Conservation (phyloP, 768 basidiomycete genomes). For the Asterophora lycoperdoides region DNA sequence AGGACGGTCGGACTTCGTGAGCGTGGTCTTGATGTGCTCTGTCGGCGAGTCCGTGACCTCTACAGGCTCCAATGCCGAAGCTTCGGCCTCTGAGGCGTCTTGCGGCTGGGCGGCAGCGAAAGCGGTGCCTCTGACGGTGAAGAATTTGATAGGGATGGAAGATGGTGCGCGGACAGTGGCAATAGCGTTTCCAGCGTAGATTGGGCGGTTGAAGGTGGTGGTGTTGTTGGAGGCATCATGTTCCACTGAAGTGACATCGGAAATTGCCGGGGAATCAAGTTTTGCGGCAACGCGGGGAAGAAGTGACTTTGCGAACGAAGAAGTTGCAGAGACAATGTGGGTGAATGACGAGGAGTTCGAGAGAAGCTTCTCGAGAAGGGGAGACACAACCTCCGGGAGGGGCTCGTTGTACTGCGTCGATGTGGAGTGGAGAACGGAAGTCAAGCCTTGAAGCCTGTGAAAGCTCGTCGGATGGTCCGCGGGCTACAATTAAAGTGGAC, state of each 20-base stretch:
- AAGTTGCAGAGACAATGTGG: slow-evolving; percentile 89
- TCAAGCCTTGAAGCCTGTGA: slow-evolving; percentile 62
- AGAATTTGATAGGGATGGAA: slow-evolving; percentile 83
- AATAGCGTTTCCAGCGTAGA: slow-evolving; percentile 98
- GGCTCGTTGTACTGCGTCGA: slow-evolving; percentile 66
- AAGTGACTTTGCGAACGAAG: slow-evolving; percentile 87
- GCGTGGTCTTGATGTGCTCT: slow-evolving; percentile 64
- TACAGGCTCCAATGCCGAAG: slow-evolving; percentile 60
- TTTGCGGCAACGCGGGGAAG: slow-evolving; percentile 88
- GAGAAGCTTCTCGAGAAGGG: slow-evolving; percentile 74
- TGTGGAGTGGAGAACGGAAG: slow-evolving; percentile 62
- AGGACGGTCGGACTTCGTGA: slow-evolving; percentile 89
- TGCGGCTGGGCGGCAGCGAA: slow-evolving; percentile 66
- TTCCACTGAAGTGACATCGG: slow-evolving; percentile 82
- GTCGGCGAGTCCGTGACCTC: slow-evolving; percentile 54
- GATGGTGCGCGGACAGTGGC: slow-evolving; percentile 80
- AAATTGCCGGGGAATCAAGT: slow-evolving; percentile 87
- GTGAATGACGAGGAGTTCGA: slow-evolving; percentile 65
- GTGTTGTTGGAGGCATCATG: slow-evolving; percentile 66
- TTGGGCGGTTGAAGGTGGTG: slow-evolving; percentile 88
- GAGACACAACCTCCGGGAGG: slow-evolving; percentile 76
- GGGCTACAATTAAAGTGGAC: slow-evolving; percentile 9
- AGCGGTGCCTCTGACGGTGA: slow-evolving; percentile 90
- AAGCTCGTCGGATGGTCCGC: slow-evolving; percentile 11
- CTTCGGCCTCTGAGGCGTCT: slow-evolving; percentile 51